Evolutionary conservation across 1,284 basidiomycete species (phyloP), one percentile per base, ranked within the genome.

Genomic region (Vanrija humicola): DNA sequence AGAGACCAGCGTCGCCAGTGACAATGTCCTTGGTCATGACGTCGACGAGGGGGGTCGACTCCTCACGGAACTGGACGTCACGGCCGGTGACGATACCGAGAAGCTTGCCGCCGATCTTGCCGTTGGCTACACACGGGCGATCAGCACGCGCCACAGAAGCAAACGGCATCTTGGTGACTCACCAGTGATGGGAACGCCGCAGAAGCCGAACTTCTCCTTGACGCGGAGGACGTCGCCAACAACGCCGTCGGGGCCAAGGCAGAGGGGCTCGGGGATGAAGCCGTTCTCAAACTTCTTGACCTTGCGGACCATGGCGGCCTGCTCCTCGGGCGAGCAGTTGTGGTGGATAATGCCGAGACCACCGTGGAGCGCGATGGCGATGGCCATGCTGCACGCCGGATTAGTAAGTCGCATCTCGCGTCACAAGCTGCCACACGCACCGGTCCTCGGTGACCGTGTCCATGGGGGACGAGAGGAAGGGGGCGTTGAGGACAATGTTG

Each of bases 221-320:
- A 98, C 89, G 59, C 93, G 89, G 50, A 97, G 81, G 15, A 98
- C 95, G 65, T 98, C 90, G 62, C 88, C 89, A 46, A 96, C 92
- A 39, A 81, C 81, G 67, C 90, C 83, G 44, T 83, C 77, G 0
- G 91, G 90, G 21, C 85, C 86, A 46, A 95, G 81, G 59, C 89
- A 92, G 65, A 93, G 83, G 40, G 96, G 95, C 70, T 98, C 92
- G 53, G 90, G 85, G 77, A 98, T 99, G 80, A 98, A 98, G 9
- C 96, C 96, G 74, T 98, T 98, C 78, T 98, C 94, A 76, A 92
- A 92, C 72, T 94, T 89, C 79, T 99, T 99, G 53, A 98, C 95
- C 58, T 90, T 89, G 64, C 92, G 87, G 64, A 98, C 92, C 91
- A 98, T 98, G 48, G 87, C 86, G 5, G 95, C 96, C 79, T 99